phyloP scores from a whole-genome alignment of 106 monocot species.

The Allium sativum region DNA sequence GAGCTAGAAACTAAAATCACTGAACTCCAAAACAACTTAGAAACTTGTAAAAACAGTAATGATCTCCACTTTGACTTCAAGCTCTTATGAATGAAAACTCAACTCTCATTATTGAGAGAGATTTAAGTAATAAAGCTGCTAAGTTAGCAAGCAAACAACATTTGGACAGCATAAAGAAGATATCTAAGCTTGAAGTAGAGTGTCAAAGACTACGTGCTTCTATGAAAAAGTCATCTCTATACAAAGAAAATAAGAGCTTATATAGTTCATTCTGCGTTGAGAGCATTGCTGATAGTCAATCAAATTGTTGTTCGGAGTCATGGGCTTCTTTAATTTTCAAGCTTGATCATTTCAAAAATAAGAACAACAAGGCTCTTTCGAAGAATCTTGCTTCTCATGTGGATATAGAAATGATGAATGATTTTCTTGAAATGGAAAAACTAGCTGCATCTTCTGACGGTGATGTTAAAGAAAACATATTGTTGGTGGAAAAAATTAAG shows the following conservation, averaged over 20 bases:
- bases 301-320: conserved; percentile 5
- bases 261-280: conserved; percentile 10
- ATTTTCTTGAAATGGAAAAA: conserved; percentile 42
- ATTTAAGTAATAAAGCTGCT: conserved; percentile 31
- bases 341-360: conserved; percentile 27
- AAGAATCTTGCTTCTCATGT: conserved; percentile 10
- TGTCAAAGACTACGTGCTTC: conserved; percentile 28
- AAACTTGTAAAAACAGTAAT: conserved; percentile 8
- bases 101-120: conserved; percentile 30
- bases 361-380: conserved; percentile 17
- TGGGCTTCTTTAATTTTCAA: conserved; percentile 18
- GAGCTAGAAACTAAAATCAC: conserved; percentile 10
- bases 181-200: conserved; percentile 51
- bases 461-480: conserved; percentile 1
- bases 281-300: conserved; percentile 16
- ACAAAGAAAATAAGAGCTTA: conserved; percentile 10
- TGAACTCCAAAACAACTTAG: conserved; percentile 16
- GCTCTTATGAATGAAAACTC: conserved; percentile 30
- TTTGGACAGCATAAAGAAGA: conserved; percentile 43
- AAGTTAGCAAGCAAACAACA: conserved; percentile 43
- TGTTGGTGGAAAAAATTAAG: conserved; percentile 12
- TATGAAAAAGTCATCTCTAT: conserved; percentile 33
- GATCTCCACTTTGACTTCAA: conserved; percentile 23
- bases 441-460: conserved; percentile 23
- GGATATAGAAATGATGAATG: conserved; percentile 34